phyloP scores from a whole-genome alignment of 345 rosid genomes.

The Syzygium aqueum region DNA sequence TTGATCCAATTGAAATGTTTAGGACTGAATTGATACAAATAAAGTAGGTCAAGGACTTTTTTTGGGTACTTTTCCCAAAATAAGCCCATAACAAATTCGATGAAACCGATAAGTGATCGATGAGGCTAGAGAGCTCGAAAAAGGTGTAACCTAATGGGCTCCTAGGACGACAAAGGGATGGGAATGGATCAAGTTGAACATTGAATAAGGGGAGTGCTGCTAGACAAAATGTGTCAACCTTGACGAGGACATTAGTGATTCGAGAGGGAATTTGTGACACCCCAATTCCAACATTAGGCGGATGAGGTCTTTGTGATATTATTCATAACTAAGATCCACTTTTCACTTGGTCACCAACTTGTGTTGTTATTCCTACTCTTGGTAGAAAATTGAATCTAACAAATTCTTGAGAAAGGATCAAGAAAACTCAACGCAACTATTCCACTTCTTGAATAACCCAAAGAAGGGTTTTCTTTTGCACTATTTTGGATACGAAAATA shows the following conservation, averaged over 20 bases:
- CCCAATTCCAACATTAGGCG: background rate
- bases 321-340: background rate
- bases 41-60: no score
- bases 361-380: background rate
- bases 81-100: background rate
- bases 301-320: background rate
- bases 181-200: background rate
- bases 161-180: background rate
- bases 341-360: background rate
- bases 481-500: background rate
- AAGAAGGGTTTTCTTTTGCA: background rate
- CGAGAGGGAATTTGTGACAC: background rate
- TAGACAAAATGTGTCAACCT: background rate
- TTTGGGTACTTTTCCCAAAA: no score
- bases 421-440: background rate
- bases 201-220: background rate
- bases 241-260: background rate
- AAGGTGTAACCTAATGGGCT: background rate
- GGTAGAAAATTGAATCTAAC: background rate
- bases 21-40: no score
- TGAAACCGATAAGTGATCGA: background rate
- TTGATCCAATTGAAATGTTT: no score
- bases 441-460: background rate
- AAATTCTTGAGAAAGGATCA: background rate
- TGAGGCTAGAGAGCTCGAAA: background rate